A percentile compares a stretch with the other conserved stretches of the same genome.
Evolutionary conservation across 306 rosid species (phyloP).

Genomic region (Amphicarpaea edgeworthii): DNA sequence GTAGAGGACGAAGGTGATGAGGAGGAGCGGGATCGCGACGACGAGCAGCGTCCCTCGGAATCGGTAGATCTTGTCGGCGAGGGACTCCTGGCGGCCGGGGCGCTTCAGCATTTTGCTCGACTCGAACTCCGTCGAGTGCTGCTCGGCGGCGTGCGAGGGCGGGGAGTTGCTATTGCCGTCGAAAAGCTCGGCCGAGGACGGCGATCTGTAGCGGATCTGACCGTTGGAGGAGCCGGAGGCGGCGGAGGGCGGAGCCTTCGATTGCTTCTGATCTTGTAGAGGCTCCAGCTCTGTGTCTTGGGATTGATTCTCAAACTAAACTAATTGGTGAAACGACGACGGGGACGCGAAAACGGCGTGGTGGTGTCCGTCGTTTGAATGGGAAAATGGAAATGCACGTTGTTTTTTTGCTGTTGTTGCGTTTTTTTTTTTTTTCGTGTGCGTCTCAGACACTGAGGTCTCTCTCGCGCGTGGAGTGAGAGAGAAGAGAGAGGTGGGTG

Average conservation of each 20-base stretch:
- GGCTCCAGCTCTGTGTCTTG: slow-evolving; percentile 82
- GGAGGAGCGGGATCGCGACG: slow-evolving; percentile 71
- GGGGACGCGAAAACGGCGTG: slow-evolving; percentile 1
- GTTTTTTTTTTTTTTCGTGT: too few relatives aligned
- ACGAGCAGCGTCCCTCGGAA: slow-evolving; percentile 77
- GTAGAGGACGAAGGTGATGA: slow-evolving; percentile 70
- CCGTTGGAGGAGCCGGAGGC: slow-evolving; percentile 72
- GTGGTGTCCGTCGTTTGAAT: slow-evolving; percentile 23
- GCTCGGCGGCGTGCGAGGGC: slow-evolving; percentile 67
- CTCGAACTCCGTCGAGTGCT: slow-evolving; percentile 54
- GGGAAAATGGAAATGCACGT: slow-evolving; percentile 35
- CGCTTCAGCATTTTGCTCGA: slow-evolving; percentile 89
- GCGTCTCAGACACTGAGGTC: slow-evolving; percentile 19
- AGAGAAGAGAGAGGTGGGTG: too few relatives aligned
- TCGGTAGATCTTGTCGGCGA: slow-evolving; percentile 76
- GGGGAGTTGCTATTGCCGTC: slow-evolving; percentile 64
- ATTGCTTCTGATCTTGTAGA: slow-evolving; percentile 74
- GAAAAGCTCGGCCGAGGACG: slow-evolving; percentile 84
- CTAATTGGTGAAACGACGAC: not conserved
- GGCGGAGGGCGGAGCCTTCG: slow-evolving; percentile 68
- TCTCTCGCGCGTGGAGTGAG: slow-evolving; percentile 30
- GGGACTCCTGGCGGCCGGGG: slow-evolving; percentile 67
- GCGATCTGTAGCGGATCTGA: slow-evolving; percentile 98
- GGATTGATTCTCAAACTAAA: slow-evolving; percentile 32
- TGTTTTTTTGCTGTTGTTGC: too few relatives aligned